Percentiles rank a stretch among this genome's conserved stretches.
Conservation (phyloP, 495 filamentous ascomycete species). For the Aspergillus leporis region DNA sequence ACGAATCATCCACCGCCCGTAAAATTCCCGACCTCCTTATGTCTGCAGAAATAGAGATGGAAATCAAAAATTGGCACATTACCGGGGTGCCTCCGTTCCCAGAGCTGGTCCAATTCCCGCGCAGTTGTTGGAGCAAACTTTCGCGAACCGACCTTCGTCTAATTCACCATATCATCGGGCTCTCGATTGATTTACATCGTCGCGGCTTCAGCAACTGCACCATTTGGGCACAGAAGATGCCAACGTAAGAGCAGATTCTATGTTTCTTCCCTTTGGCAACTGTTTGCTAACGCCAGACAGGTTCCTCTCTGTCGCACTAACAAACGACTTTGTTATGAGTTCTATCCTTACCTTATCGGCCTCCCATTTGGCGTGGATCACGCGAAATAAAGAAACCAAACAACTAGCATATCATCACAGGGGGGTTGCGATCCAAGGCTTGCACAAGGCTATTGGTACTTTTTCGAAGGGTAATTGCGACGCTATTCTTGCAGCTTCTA, state of each 20-base stretch:
- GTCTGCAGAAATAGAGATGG: conserved; percentile 76
- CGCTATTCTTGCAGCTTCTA: conserved; percentile 87
- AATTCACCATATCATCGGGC: conserved; percentile 86
- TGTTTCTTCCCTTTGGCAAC: neutral
- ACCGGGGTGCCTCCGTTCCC: conserved; percentile 88
- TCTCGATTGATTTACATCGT: conserved; percentile 77
- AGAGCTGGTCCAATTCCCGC: conserved; percentile 69
- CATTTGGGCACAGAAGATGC: conserved; percentile 89
- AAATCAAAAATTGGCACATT: conserved; percentile 78
- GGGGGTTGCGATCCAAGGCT: conserved; percentile 77
- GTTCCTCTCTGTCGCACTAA: conserved; percentile 79
- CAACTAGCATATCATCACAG: conserved; percentile 86
- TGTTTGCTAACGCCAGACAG: conserved; percentile 43
- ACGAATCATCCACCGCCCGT: conserved; percentile 63
- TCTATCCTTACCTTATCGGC: conserved; percentile 87
- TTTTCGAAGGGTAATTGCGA: conserved; percentile 90
- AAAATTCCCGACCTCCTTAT: conserved; percentile 78
- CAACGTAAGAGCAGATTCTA: conserved; percentile 64
- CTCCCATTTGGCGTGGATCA: conserved; percentile 84
- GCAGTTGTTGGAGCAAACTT: conserved; percentile 56
- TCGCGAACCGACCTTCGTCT: conserved; percentile 78
- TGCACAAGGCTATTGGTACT: conserved; percentile 80
- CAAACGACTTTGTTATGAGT: conserved; percentile 88
- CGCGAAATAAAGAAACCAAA: conserved; percentile 75
- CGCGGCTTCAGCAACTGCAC: conserved; percentile 78